Evolutionary conservation across 495 filamentous ascomycete species (phyloP).

Genomic region (Amorphotheca resinae): DNA sequence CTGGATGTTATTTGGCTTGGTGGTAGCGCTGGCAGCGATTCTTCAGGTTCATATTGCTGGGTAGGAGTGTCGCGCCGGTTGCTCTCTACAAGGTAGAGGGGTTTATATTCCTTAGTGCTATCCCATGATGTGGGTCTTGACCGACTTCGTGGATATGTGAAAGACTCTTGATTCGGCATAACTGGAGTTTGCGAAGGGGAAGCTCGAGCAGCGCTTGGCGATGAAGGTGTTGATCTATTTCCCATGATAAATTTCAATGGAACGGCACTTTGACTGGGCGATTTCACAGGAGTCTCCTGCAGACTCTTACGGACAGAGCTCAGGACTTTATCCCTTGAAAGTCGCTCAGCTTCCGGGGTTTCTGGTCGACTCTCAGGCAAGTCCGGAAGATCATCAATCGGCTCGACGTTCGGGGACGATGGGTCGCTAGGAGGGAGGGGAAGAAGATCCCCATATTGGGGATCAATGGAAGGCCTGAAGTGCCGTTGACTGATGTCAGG

Average conservation of each 20-base stretch:
- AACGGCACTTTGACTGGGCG: constrained; percentile 39
- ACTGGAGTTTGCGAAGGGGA: constrained; percentile 30
- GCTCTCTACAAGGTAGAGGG: constrained; percentile 36
- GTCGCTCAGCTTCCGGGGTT: constrained; percentile 25
- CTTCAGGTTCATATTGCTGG: constrained; percentile 6
- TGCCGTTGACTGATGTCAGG: constrained; percentile 35
- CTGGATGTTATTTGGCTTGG: constrained; percentile 23
- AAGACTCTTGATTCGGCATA: constrained; percentile 15
- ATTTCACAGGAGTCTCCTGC: constrained; percentile 19
- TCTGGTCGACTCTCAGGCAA: constrained; percentile 40
- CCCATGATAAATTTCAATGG: constrained; percentile 33
- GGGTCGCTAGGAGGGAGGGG: constrained; percentile 41
- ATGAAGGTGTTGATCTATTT: constrained; percentile 31
- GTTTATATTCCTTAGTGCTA: constrained; percentile 33
- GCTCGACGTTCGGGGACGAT: constrained; percentile 19
- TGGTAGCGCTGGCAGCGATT: constrained; percentile 21
- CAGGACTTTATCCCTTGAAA: constrained; percentile 5
- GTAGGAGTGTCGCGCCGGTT: constrained; percentile 14
- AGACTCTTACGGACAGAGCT: constrained; percentile 9
- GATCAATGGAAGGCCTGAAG: constrained; percentile 45
- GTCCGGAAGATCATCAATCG: constrained; percentile 26
- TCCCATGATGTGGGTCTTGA: constrained; percentile 38
- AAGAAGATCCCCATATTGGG: constrained; percentile 40
- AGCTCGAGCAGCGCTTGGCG: constrained; percentile 24
- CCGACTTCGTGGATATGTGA: constrained; percentile 22